phyloP scores from a whole-genome alignment of 139 green algal genomes.

The Limnomonas spitsbergensis region DNA sequence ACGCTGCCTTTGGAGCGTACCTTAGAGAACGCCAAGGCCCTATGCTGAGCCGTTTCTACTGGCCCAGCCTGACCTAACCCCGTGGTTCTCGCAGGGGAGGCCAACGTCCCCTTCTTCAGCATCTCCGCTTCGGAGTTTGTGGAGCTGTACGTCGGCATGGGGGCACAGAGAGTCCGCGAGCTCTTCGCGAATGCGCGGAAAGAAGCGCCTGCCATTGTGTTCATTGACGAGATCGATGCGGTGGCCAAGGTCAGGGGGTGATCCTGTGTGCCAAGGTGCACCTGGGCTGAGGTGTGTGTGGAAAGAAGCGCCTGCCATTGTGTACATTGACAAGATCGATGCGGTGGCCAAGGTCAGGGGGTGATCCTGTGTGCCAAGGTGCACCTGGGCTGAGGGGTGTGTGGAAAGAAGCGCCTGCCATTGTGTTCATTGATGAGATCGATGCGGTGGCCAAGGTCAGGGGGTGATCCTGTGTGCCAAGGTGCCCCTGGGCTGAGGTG shows the following conservation, averaged over 20 bases:
- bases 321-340: conserved; percentile 94
- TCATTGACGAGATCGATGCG: conserved; percentile 92
- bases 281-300: conserved; percentile 37
- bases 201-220: conserved; percentile 84
- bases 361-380: conserved; percentile 6
- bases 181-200: conserved; percentile 77
- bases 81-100: conserved; percentile 68
- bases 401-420: conserved; percentile 76
- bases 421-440: conserved; percentile 94
- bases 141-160: conserved; percentile 93
- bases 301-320: conserved; percentile 81
- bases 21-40: no score
- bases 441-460: conserved; percentile 69
- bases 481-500: conserved; percentile 7
- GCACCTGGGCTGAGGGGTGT: conserved; percentile 27
- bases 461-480: background rate
- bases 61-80: no score
- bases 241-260: conserved; percentile 57
- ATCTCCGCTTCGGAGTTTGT: conserved; percentile 83
- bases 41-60: no score
- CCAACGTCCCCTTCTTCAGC: conserved; percentile 83
- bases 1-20: no score
- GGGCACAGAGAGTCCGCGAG: conserved; percentile 75
- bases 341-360: conserved; percentile 63
- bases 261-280: conserved; percentile 5